A percentile compares a stretch with the other conserved stretches of the same genome.
These are phyloP conservation scores for Coleophoma cylindrospora DNA, from an alignment of 2,329 filamentous ascomycete species.

Conservation along the genomic window DNA sequence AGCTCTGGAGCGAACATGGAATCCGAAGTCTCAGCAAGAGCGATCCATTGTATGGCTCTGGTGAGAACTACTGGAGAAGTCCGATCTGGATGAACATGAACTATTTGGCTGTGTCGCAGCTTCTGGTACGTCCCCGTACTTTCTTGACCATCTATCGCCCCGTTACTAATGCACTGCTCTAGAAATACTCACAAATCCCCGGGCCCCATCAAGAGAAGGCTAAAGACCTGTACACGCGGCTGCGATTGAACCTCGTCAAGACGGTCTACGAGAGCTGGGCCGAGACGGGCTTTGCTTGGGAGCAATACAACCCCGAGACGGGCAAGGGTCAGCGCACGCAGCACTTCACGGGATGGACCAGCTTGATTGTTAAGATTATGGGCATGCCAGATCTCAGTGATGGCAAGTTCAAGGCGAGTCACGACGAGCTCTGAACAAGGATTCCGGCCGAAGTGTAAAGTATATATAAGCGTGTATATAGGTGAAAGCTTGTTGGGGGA, in stretches of 20 bases:
- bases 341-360: slow-evolving; percentile 99
- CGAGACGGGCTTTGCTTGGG: slow-evolving; percentile 94
- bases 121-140: slow-evolving; percentile 57
- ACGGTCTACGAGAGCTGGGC: slow-evolving; percentile 87
- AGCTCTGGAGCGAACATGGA: slow-evolving; percentile 89
- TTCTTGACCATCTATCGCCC: neutral
- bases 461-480: no score
- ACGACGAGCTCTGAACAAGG: neutral
- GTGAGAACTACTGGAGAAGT: slow-evolving; percentile 95
- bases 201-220: slow-evolving; percentile 69
- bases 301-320: slow-evolving; percentile 94
- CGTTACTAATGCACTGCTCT: slow-evolving; percentile 39
- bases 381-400: slow-evolving; percentile 66
- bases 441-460: no score
- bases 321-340: slow-evolving; percentile 92
- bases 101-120: slow-evolving; percentile 75
- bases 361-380: slow-evolving; percentile 96
- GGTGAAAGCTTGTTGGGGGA: no score
- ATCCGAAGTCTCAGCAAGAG: slow-evolving; percentile 83
- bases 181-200: slow-evolving; percentile 51
- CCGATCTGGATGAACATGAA: slow-evolving; percentile 97
- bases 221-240: slow-evolving; percentile 65
- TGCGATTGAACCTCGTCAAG: slow-evolving; percentile 80
- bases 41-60: slow-evolving; percentile 79
- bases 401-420: slow-evolving; percentile 7